Base-by-base conservation (phyloP, 2,329 filamentous ascomycete species). In the Diaporthe velutina region DNA sequence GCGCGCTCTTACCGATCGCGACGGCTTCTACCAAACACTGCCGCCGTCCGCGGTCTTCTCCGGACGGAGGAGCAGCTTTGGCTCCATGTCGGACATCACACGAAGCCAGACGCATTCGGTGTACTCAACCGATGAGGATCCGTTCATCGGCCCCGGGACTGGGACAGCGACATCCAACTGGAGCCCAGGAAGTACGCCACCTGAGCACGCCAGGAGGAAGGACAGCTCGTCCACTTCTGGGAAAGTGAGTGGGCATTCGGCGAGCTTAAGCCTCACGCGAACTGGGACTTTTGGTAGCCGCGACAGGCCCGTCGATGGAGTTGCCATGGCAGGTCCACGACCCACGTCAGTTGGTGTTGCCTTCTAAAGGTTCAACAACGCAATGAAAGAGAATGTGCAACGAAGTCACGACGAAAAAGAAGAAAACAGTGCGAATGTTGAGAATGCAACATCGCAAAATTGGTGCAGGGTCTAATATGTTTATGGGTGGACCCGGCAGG, bases 21-120 rank as follows among this genome's bases (percentile, higher is more conserved):
- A 91, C 40, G 90, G 89, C 5, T 92, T 90, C 80, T 92, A 92
- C 79, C 88, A 91, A 80, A 89, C 88, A 71, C 83, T 91, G 22
- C 83, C 85, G 42, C 83, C 82, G 73, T 79, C 83, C 52, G 80
- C 77, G 19, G 58, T 76, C 45, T 76, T 76, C 68, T 74, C 75
- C 33, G 81, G 78, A 52, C 78, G 77, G 28, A 80, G 83, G 35
- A 81, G 81, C 40, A 90, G 88, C 78, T 81, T 85, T 70, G 86
- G 87, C 72, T 88, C 86, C 35, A 79, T 84, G 61, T 86, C 85
- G 60, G 72, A 76, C 15, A 64, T 74, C 38, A 74, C 75, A 10
- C 68, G 68, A 12, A 74, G 50, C 45, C 61, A 70, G 25, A 88
- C 87, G 3, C 82, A 86, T 70, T 89, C 87, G 70, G 88, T 88